These are phyloP conservation scores for Tilletia caries DNA, from an alignment of 1,284 basidiomycete genomes.

Conservation along the genomic window DNA sequence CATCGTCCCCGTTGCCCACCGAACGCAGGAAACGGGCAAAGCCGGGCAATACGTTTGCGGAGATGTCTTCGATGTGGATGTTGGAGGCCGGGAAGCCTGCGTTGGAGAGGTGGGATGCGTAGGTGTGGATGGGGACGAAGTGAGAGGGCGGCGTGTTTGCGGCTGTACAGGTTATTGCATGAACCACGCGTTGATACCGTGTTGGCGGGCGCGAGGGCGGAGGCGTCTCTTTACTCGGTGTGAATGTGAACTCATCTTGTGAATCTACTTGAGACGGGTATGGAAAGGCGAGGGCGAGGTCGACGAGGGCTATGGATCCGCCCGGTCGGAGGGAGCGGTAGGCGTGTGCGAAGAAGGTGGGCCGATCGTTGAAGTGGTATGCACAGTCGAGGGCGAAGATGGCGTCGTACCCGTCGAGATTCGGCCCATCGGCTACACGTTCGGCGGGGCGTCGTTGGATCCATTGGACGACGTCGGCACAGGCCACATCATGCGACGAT, in stretches of 20 bases:
- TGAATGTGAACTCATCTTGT: neutral
- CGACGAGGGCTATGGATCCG: slow-evolving; percentile 41
- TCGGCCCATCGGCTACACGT: neutral
- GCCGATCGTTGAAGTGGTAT: slow-evolving; percentile 43
- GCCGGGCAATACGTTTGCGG: slow-evolving; percentile 38
- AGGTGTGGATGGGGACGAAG: slow-evolving; percentile 32
- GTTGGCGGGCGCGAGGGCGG: slow-evolving; percentile 26
- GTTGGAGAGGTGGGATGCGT: slow-evolving; percentile 24
- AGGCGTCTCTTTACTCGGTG: slow-evolving; percentile 3
- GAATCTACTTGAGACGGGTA: slow-evolving; percentile 24
- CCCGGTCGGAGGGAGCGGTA: slow-evolving; percentile 28
- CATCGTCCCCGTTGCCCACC: slow-evolving; percentile 26
- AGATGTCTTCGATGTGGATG: slow-evolving; percentile 41
- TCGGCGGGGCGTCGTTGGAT: neutral
- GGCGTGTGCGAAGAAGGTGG: slow-evolving; percentile 34
- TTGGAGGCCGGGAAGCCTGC: slow-evolving; percentile 23
- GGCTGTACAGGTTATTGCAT: slow-evolving; percentile 26
- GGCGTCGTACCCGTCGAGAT: slow-evolving; percentile 29
- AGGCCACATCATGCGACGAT: slow-evolving; percentile 7
- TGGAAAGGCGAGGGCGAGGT: slow-evolving; percentile 39
- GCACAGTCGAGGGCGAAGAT: slow-evolving; percentile 51
- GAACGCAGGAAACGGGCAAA: slow-evolving; percentile 38
- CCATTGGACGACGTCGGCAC: slow-evolving; percentile 27
- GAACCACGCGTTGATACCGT: slow-evolving; percentile 15
- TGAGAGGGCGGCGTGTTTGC: slow-evolving; percentile 27